Base-by-base conservation (phyloP, 495 filamentous ascomycete genomes). In the Choiromyces venosus region DNA sequence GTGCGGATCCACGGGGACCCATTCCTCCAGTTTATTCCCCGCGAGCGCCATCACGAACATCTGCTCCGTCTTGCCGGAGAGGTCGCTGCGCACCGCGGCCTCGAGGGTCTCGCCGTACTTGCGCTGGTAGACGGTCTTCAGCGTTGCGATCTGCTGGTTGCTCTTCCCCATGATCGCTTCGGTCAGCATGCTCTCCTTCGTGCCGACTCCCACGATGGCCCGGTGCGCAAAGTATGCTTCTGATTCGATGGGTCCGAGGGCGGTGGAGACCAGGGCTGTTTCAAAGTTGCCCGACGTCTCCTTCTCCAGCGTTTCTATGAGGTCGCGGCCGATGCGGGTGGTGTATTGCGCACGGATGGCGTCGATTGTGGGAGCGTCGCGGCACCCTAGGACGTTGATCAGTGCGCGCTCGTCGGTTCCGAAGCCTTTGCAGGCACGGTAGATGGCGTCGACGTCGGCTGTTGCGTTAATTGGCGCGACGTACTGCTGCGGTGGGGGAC, bases 401-500 rank as follows among this genome's bases (percentile, higher is more conserved):
- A 97, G 84, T 0, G 87, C 82, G 68, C 87, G 88, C 82, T 97
- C 93, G 77, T 97, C 89, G 0, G 94, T 97, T 64, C 93, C 94
- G 72, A 95, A 90, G 10, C 94, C 93, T 84, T 96, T 96, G 91
- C 96, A 96, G 3, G 94, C 92, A 77, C 87, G 87, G 69, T 92
- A 86, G 35, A 96, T 85, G 12, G 82, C 85, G 67, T 93, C 87
- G 0, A 92, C 91, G 71, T 96, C 88, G 2, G 82, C 79, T 3
- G 83, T 85, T 67, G 86, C 89, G 71, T 93, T 76, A 44, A 82
- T 73, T 8, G 38, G 67, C 2, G 74, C 64, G 79, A 42, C 61
- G 78, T 81, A 82, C 35, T 81, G 82, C 65, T 81, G 82, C 37
- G 79, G 74, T 4, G 80, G 80, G n/a, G 80, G 80, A n/a, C 68